These are phyloP conservation scores for Cercospora berteroae DNA, from an alignment of 2,329 filamentous ascomycete species.

Conservation along the genomic window DNA sequence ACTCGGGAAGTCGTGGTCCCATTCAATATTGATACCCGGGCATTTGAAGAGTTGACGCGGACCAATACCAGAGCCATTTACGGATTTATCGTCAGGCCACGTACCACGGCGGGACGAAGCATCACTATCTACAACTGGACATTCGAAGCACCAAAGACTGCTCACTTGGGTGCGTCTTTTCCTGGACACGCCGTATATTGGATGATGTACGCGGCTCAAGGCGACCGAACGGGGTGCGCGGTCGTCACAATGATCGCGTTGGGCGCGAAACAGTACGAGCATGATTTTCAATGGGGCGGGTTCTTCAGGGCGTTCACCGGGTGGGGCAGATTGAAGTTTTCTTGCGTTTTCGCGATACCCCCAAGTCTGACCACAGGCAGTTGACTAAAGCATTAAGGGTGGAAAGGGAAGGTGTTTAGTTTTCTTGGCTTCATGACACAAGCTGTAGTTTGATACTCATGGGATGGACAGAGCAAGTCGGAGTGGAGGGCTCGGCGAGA, in stretches of 20 bases:
- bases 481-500: neutral
- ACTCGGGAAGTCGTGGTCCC: neutral
- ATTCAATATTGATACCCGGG: neutral
- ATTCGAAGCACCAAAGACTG: neutral
- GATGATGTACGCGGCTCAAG: neutral
- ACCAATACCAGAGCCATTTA: neutral
- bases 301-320: neutral
- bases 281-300: neutral
- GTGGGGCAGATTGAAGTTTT: neutral
- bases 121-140: neutral
- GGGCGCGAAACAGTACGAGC: neutral
- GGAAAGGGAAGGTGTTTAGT: conserved; percentile 1
- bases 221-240: neutral
- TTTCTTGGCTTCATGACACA: conserved; percentile 3
- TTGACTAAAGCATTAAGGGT: conserved; percentile 9
- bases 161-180: neutral
- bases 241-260: neutral
- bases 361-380: conserved; percentile 13
- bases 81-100: neutral
- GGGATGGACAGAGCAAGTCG: neutral
- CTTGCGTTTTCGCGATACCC: conserved; percentile 12
- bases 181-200: neutral
- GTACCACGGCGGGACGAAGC: neutral
- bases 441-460: neutral
- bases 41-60: neutral